Percentiles rank a stretch among this genome's conserved stretches.
Conservation (phyloP, 2,329 filamentous ascomycete species). For the Aspergillus sp. region DNA sequence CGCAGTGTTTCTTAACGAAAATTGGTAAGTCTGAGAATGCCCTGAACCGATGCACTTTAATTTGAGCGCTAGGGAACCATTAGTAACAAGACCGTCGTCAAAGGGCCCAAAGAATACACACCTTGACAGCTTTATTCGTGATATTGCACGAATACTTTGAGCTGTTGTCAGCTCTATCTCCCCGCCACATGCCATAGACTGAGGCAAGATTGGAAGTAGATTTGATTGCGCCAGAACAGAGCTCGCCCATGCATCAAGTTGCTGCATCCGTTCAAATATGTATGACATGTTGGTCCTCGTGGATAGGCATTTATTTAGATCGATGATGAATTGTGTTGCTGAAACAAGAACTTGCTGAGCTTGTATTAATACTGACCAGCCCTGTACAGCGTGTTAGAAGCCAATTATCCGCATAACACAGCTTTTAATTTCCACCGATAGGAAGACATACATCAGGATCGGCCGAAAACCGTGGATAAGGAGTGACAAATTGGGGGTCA, state of each 20-base stretch:
- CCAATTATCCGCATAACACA: not conserved
- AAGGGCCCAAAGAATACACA: constrained; percentile 17
- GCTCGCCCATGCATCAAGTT: constrained; percentile 44
- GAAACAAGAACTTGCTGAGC: constrained; percentile 46
- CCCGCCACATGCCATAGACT: constrained; percentile 27
- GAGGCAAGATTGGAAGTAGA: constrained; percentile 28
- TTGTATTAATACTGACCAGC: constrained; percentile 47
- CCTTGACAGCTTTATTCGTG: constrained; percentile 49
- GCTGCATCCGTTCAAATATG: constrained; percentile 46
- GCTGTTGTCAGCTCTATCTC: constrained; percentile 41
- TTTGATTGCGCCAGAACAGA: constrained; percentile 38
- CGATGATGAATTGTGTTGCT: constrained; percentile 44
- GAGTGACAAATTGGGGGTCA: constrained; percentile 46
- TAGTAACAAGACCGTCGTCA: constrained; percentile 1
- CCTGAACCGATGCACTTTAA: constrained; percentile 49
- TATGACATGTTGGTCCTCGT: constrained; percentile 39
- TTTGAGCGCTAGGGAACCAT: constrained; percentile 40
- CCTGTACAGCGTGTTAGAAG: constrained; percentile 31
- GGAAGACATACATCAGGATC: constrained; percentile 41
- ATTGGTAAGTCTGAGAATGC: constrained; percentile 50
- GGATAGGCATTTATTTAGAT: constrained; percentile 42
- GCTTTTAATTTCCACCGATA: not conserved
- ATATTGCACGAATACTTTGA: constrained; percentile 43
- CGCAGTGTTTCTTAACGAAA: constrained; percentile 49
- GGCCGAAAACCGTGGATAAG: constrained; percentile 42